A percentile compares a stretch with the other conserved stretches of the same genome.
Conservation (phyloP, 192 early-diverging fungal species). For the Oehlia diaphana region DNA sequence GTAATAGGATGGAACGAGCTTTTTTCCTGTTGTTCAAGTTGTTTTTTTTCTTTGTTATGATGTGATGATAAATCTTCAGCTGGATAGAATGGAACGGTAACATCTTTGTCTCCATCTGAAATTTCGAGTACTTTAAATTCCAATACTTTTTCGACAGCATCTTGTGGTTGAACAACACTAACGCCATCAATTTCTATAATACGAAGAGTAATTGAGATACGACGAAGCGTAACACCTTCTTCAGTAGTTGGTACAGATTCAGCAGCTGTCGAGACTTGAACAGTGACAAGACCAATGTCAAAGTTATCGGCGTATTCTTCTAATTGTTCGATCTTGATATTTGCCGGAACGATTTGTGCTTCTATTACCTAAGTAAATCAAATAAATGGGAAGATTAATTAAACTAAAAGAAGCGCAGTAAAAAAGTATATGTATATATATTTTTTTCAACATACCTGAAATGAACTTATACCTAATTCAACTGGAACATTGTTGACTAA, state of each 20-base stretch:
- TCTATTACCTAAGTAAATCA: constrained; percentile 31
- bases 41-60: neutral
- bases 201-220: constrained; percentile 46
- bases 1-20: neutral
- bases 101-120: constrained; percentile 25
- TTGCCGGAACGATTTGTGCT: constrained; percentile 38
- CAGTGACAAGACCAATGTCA: constrained; percentile 53
- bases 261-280: constrained; percentile 49
- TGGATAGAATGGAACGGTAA: neutral
- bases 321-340: constrained; percentile 40
- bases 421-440: no score
- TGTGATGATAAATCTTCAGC: neutral
- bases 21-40: neutral
- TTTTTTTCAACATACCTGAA: constrained; percentile 17
- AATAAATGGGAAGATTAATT: neutral
- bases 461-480: constrained; percentile 40
- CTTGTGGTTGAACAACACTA: constrained; percentile 49
- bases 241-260: constrained; percentile 45
- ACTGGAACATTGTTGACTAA: constrained; percentile 52
- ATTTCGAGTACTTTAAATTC: constrained; percentile 51
- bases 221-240: constrained; percentile 43
- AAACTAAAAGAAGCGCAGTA: neutral
- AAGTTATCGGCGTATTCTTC: constrained; percentile 49
- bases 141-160: constrained; percentile 54
- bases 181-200: constrained; percentile 57